Evolutionary conservation across 108 stramenopile genomes (phyloP), one percentile per base, ranked within the genome.

Genomic region (Mediolabrus comicus): DNA sequence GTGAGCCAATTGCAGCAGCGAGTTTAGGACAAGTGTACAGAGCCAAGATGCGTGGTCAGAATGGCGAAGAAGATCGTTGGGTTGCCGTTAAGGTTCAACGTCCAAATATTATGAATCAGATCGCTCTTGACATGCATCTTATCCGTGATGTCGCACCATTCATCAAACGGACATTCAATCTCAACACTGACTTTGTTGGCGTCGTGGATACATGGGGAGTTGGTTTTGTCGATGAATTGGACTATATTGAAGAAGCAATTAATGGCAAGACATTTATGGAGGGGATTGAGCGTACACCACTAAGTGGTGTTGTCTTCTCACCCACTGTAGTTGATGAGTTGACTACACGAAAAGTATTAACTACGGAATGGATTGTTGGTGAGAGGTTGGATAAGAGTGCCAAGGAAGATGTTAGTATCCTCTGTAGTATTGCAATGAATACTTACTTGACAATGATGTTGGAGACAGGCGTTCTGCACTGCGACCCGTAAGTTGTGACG

Each of bases 1-100:
- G 34, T 9, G 82, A 85, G 68, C 97, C 97, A 3, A 85, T 98
- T 7, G 98, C 98, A 2, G 92, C 96, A 0, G 98, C 98, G 0
- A 87, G 86, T 13, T 70, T 98, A 27, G 98, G 98, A 27, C 98
- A 98, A 77, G 97, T 97, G 10, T 97, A 92, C 74, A 70, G 77
- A 49, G 96, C 89, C 4, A 91, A 70, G 31, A 46, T 92, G 8
- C 80, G 79, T 28, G 19, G 34, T 25, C 28, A 25, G 13, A 41
- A 60, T 19, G 33, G 53, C 3, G 72, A 49, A 32, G 51, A 26
- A 7, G 46, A 57, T 31, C 49, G 26, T 24, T 83, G 85, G 19
- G 97, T 98, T 31, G 98, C 98, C 19, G 91, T 98, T 31, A 98
- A 98, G 69, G 96, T 98, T 2, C 97, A 97, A 80, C 88, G 98